Conservation (phyloP, 164 flowering plant species). For the Santalum album region DNA sequence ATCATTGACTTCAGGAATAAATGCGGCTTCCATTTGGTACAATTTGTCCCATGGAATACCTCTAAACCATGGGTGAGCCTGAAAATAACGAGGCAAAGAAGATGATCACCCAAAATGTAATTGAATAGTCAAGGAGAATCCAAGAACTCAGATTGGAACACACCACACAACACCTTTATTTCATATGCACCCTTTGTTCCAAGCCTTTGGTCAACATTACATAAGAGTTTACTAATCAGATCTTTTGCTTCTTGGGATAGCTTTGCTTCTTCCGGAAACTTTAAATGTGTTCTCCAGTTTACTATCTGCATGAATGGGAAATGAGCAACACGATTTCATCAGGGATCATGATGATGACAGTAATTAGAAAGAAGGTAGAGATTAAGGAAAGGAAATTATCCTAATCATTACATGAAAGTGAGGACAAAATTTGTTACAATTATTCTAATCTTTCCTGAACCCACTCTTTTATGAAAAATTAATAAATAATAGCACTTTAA, state of each 20-base stretch:
- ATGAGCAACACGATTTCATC: neutral
- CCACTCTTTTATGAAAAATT: too few relatives aligned
- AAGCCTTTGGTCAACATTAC: constrained; percentile 87
- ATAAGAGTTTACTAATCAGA: constrained; percentile 76
- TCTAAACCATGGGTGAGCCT: constrained; percentile 93
- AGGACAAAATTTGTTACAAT: too few relatives aligned
- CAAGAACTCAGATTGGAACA: constrained; percentile 23
- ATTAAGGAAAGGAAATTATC: too few relatives aligned
- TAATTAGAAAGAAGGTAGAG: too few relatives aligned
- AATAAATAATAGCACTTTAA: too few relatives aligned
- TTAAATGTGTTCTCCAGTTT: constrained; percentile 85
- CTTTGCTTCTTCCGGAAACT: constrained; percentile 94
- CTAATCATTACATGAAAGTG: too few relatives aligned
- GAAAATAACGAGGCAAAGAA: constrained; percentile 13
- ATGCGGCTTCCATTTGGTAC: constrained; percentile 92
- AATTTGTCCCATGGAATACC: constrained; percentile 74
- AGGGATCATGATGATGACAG: neutral
- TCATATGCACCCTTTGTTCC: constrained; percentile 90
- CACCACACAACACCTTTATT: constrained; percentile 73
- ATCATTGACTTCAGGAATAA: constrained; percentile 89
- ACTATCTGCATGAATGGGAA: constrained; percentile 56
- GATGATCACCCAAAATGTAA: too few relatives aligned
- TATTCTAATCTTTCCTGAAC: too few relatives aligned
- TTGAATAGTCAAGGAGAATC: constrained; percentile 4
- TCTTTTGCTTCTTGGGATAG: constrained; percentile 87